Base-by-base conservation (phyloP, 805 yeast genomes). In the Huiozyma naganishii region DNA sequence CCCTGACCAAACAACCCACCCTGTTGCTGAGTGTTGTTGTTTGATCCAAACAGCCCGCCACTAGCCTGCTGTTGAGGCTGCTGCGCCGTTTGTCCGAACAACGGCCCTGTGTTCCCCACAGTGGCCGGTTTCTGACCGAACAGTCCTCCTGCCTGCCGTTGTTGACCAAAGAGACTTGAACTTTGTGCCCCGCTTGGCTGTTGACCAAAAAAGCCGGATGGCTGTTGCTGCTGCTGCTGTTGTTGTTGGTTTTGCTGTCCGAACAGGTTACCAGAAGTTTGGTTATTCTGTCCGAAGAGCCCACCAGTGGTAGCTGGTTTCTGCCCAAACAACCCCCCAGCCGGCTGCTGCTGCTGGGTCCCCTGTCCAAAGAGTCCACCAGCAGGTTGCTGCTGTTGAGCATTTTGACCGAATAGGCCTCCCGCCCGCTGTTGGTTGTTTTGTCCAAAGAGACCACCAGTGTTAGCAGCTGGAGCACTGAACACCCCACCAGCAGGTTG, bases 1-100 rank as follows among this genome's bases (percentile, higher is more conserved):
- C 58, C 59, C 41, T 64, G 66, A 13, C 66, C 77, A 62, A 74
- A 69, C 13, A 68, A 50, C 1, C 70, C 63, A 27, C 56, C 61
- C 32, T 10, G 40, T 27, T 28, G 42, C 41, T 41, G 50, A 11
- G 13, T 52, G 58, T 42, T 37, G 5, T 39, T 10, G 46, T 51
- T 58, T 40, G 50, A 49, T 8, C 69, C 70, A 43, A 67, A 66
- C 6, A 62, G 45, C 2, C 69, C 65, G 33, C 74, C 74, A 27
- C 67, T 54, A 27, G 27, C 37, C 37, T 29, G 45, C 39, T 36
- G 46, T 37, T 37, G 17, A 9, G 39, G 32, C 32, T 28, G 49
- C 47, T n/a, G 59, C 23, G 23, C 23, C 4, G 23, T 17, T 11
- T 30, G 37, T 7, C 45, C 49, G 32, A 45, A 42, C 4, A 42